Evolutionary conservation across 2,329 filamentous ascomycete species (phyloP).

Genomic region (Berkeleyomyces basicola): DNA sequence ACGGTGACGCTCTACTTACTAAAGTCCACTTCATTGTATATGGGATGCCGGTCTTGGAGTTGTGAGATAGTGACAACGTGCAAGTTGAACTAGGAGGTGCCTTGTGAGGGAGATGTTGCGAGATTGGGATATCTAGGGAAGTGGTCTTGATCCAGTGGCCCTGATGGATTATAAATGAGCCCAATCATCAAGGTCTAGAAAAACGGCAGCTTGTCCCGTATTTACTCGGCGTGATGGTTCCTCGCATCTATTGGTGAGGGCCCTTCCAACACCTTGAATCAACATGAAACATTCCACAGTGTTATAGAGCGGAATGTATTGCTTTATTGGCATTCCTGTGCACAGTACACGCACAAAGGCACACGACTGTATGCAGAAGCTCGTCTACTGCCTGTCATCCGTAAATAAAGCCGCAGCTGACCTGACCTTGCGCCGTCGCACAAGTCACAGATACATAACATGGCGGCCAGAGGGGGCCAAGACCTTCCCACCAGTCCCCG

Average conservation of each 20-base stretch:
- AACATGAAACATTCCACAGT: conserved; percentile 1
- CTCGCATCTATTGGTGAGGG: background rate
- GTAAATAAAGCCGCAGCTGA: background rate
- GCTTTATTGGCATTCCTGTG: background rate
- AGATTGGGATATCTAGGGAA: background rate
- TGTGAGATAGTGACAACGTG: background rate
- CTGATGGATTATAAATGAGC: background rate
- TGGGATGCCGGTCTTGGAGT: background rate
- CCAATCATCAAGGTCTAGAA: background rate
- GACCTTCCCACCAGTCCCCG: background rate
- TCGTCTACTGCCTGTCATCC: background rate
- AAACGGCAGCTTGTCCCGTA: background rate
- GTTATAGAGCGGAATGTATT: background rate
- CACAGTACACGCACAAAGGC: background rate
- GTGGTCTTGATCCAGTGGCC: background rate
- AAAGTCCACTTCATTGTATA: background rate
- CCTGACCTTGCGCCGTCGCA: background rate
- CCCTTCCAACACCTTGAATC: conserved; percentile 1
- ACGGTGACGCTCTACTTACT: background rate
- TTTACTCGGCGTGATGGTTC: background rate
- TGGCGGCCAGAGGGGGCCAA: background rate
- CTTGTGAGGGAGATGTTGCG: background rate
- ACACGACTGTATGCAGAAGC: background rate
- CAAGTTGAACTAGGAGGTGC: background rate
- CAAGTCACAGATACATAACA: background rate